Evolutionary conservation across 2,329 filamentous ascomycete species (phyloP), one percentile per base, ranked within the genome.

Genomic region (Neonectria faginata): DNA sequence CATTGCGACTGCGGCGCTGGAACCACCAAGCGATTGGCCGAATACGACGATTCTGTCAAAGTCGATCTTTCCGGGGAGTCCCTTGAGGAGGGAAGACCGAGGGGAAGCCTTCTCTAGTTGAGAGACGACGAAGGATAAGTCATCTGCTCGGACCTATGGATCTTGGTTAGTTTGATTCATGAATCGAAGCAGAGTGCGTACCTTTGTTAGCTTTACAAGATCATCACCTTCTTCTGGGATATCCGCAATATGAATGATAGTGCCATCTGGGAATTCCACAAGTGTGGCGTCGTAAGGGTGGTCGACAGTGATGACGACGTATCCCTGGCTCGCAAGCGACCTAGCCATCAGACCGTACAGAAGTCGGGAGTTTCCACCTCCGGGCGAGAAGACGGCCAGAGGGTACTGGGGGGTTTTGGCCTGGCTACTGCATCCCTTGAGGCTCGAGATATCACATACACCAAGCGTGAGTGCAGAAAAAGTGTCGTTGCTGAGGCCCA

Each of bases 251-350:
- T 11, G 0, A 11, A 74, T 47, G 0, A 79, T 64, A 1, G 75
- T 75, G 4, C 79, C 83, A 59, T 84, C 74, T 0, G 83, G 80
- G n/a, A 83, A 85, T 59, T 84, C 79, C 9, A 86, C 78, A 20
- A 83, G 74, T 0, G 71, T 61, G 0, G 80, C 76, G 52, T 86
- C 84, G 52, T 82, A 80, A 0, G 84, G 79, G 55, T 86, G 84
- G 60, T 87, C 85, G 25, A 87, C 73, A 0, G 83, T 74, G 12
- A 85, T 73, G 2, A 87, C 81, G 0, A 79, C 75, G 53, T 80
- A 82, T 0, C 84, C 84, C 6, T 79, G 75, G 16, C 81, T 82
- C 0, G 83, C 82, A 3, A 87, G 74, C 3, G 82, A 79, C 2
- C 79, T 78, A 2, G 83, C 81, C 62, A 82, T 77, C 5, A 77